Evolutionary conservation across 306 rosid species (phyloP).

Genomic region (Gastrolobium bilobum): DNA sequence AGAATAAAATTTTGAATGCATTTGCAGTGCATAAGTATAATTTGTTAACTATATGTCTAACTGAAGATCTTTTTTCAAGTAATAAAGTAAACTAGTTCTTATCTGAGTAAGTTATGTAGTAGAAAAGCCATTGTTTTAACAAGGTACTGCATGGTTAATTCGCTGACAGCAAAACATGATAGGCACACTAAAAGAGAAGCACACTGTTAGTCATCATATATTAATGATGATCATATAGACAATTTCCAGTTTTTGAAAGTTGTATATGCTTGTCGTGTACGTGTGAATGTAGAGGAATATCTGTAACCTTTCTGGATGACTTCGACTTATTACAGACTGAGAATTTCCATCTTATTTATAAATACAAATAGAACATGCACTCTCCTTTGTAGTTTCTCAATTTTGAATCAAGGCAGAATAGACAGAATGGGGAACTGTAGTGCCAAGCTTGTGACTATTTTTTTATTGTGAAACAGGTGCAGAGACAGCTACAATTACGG

Average conservation of each 20-base stretch:
- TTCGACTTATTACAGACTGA: not conserved
- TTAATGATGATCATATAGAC: not conserved
- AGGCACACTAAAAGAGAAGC: not conserved
- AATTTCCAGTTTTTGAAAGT: not conserved
- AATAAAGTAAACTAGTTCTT: constrained; percentile 20
- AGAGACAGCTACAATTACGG: constrained; percentile 92
- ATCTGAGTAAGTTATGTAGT: not conserved
- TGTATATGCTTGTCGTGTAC: not conserved
- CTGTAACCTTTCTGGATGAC: not conserved
- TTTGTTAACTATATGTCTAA: not conserved
- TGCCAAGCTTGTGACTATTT: constrained; percentile 8
- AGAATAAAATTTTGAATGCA: not conserved
- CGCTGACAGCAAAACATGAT: constrained; percentile 14
- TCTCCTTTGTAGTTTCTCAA: not conserved
- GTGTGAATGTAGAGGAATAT: not conserved
- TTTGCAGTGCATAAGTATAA: constrained; percentile 23
- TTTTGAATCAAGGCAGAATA: constrained; percentile 25
- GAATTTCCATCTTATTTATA: constrained; percentile 3
- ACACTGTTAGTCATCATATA: not conserved
- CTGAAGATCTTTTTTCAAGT: not conserved
- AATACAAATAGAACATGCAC: constrained; percentile 2
- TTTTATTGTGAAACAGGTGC: constrained; percentile 72
- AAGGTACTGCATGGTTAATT: not conserved
- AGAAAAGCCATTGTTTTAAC: not conserved
- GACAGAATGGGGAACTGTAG: constrained; percentile 21